Base-by-base conservation (phyloP, 1,139 yeast genomes). In the Suhomyces yuchorum region DNA sequence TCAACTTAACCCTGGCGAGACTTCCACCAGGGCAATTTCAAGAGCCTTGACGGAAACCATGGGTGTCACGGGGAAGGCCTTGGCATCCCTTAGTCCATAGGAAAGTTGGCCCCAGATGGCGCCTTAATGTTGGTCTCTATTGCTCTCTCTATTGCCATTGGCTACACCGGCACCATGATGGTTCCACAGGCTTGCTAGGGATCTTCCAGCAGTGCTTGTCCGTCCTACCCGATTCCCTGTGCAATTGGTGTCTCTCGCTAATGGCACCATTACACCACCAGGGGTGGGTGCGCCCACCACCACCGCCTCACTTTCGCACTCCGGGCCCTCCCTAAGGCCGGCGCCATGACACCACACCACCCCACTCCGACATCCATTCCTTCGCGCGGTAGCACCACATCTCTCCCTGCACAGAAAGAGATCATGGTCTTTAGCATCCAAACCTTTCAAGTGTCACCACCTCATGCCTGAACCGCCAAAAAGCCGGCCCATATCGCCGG, bases 401-500 rank as follows among this genome's bases (percentile, higher is more conserved):
- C 30, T 26, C 30, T 26, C 30, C 30, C 30, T 26, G 30, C 30
- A 26, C 30, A 26, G 30, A 26, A 26, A 9, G 30, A 26, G 8
- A n/a, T 26, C 14, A 26, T 26, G 30, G 30, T n/a, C 30, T 26
- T 26, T 11, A 26, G 30, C 30, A 26, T 26, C 14, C 30, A 26
- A 12, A 12, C 28, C 28, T 26, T 26, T 12, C 30, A 11, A 26
- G 5, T 12, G 30, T 26, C 30, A 26, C 30, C 30, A 11, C 14
- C 2, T 26, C 30, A 40, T 37, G 39, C 23, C 44, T 7, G 33
- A 19, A 2, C 18, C 37, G 5, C 44, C 44, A n/a, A 15, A 20
- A 17, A 17, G 30, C 15, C 44, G 47, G 30, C 44, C 47, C 22
- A 17, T 36, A 18, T 40, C 50, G 32, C 47, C 50, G 14, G 41